phyloP scores from a whole-genome alignment of 1,284 basidiomycete species.

The Abortiporus biennis region DNA sequence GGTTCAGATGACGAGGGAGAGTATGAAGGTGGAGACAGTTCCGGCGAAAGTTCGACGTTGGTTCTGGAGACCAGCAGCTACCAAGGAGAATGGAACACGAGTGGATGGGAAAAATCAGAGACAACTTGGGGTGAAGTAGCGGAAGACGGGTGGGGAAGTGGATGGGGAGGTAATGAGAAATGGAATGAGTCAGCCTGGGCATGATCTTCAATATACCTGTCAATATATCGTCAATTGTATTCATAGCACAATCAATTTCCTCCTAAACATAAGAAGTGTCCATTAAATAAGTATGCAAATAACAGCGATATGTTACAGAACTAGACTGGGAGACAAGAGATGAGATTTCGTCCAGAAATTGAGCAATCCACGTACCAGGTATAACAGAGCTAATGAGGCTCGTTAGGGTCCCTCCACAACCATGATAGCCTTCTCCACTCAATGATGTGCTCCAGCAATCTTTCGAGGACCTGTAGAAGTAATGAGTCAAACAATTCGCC shows the following conservation, averaged over 20 bases:
- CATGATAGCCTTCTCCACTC: not conserved
- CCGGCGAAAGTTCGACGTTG: no score
- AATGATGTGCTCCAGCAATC: conserved; percentile 1
- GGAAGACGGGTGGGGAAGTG: no score
- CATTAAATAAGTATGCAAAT: conserved; percentile 1
- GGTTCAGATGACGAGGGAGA: not conserved
- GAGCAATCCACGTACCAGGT: not conserved
- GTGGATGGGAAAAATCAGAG: no score
- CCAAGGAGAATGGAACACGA: no score
- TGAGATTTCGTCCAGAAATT: not conserved
- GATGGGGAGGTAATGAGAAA: no score
- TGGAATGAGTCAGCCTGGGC: not conserved
- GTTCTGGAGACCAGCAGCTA: no score
- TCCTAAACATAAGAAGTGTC: not conserved
- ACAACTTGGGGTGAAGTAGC: no score
- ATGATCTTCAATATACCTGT: not conserved
- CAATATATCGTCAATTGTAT: not conserved
- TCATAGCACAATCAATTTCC: not conserved
- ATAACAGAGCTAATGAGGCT: not conserved
- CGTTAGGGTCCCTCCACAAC: not conserved
- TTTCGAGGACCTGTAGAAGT: conserved; percentile 19
- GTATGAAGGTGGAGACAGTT: no score
- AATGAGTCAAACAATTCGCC: not conserved
- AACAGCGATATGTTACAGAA: conserved; percentile 1
- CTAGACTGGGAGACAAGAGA: not conserved